phyloP scores from a whole-genome alignment of 176 grass and related monocot species.

The Oryza longistaminata region DNA sequence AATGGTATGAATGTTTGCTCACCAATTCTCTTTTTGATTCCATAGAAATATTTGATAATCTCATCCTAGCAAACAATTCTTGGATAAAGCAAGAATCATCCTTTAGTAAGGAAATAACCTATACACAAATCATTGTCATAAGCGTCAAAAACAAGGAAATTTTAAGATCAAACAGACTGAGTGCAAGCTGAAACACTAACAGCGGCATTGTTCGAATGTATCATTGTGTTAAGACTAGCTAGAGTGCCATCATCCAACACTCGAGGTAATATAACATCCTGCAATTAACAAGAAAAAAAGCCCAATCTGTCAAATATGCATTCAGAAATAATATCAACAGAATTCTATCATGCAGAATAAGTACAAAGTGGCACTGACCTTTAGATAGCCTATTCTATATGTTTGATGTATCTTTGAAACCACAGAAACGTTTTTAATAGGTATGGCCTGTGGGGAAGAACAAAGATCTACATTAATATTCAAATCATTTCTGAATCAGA shows the following conservation, averaged over 20 bases:
- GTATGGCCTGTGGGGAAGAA: constrained; percentile 64
- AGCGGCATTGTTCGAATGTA: constrained; percentile 87
- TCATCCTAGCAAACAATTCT: constrained; percentile 93
- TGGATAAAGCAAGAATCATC: constrained; percentile 91
- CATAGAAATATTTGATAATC: constrained; percentile 51
- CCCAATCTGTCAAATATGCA: constrained; percentile 21
- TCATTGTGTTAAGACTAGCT: constrained; percentile 83
- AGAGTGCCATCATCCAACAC: constrained; percentile 85
- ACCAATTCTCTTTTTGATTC: constrained; percentile 94
- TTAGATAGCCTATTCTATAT: constrained; percentile 96
- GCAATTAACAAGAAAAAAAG: constrained; percentile 34
- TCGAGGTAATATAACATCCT: constrained; percentile 97
- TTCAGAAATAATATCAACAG: constrained; percentile 29
- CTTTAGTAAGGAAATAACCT: constrained; percentile 97
- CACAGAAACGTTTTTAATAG: constrained; percentile 87
- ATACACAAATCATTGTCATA: constrained; percentile 43
- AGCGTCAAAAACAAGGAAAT: constrained; percentile 21
- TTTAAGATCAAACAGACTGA: constrained; percentile 7
- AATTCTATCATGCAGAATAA: constrained; percentile 17
- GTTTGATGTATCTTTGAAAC: constrained; percentile 96
- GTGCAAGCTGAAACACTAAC: constrained; percentile 61
- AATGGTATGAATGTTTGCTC: constrained; percentile 20
- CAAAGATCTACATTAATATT: constrained; percentile 34
- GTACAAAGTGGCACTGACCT: constrained; percentile 50
- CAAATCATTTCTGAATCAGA: constrained; percentile 11